A percentile compares a stretch with the other conserved stretches of the same genome.
Conservation (phyloP, 192 early-diverging fungal species). For the Chytriomyces hyalinus region DNA sequence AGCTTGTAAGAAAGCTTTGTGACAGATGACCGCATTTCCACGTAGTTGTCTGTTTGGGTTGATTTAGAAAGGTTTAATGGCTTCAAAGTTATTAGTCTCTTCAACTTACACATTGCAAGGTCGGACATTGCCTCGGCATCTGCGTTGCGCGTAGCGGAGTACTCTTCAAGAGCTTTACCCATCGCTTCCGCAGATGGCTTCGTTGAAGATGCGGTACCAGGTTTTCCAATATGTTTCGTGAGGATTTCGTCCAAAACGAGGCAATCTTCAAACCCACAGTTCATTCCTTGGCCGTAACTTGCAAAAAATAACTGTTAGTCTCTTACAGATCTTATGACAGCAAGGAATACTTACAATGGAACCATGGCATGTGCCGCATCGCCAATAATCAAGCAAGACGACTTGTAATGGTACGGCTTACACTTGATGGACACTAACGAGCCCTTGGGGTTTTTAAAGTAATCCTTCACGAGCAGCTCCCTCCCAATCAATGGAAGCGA, state of each 20-base stretch:
- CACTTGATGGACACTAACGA: constrained; percentile 84
- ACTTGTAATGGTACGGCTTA: constrained; percentile 83
- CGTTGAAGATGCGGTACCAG: constrained; percentile 3
- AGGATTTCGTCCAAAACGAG: constrained; percentile 68
- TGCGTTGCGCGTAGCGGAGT: constrained; percentile 67
- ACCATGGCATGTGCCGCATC: constrained; percentile 99
- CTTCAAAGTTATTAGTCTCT: not conserved
- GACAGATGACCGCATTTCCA: constrained; percentile 91
- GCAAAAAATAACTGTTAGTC: too few relatives aligned
- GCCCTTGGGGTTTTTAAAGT: constrained; percentile 76
- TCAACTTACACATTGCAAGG: constrained; percentile 67
- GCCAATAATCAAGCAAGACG: constrained; percentile 81
- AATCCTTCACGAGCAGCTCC: constrained; percentile 73
- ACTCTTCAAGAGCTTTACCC: constrained; percentile 71
- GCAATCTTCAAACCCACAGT: constrained; percentile 96
- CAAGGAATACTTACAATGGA: constrained; percentile 63
- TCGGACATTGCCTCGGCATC: constrained; percentile 91
- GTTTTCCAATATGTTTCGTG: constrained; percentile 39
- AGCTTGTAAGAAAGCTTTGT: constrained; percentile 73
- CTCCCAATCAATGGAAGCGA: constrained; percentile 70
- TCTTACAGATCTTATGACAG: too few relatives aligned
- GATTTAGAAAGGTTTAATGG: not conserved
- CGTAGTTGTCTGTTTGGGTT: constrained; percentile 75
- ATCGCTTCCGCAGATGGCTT: constrained; percentile 49
- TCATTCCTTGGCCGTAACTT: constrained; percentile 91